Base-by-base conservation (phyloP, 805 yeast genomes). In the Saccharomyces paradoxus region DNA sequence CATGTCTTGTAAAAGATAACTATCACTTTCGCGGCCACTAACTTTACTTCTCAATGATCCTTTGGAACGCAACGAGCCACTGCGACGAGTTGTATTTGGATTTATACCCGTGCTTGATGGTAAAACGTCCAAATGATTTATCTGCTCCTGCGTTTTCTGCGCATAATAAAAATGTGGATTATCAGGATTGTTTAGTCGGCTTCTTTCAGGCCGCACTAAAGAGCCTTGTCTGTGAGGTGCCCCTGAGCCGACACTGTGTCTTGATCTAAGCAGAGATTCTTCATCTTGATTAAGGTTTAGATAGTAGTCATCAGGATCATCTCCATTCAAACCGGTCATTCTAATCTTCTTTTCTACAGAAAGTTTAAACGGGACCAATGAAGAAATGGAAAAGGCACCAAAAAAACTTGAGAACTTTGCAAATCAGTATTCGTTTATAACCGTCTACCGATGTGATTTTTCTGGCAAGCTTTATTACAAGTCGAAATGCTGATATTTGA, bases 201-300 rank as follows among this genome's bases (percentile, higher is more conserved):
- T 83, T 60, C 98, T 81, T 65, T 92, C 98, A 3, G 96, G 95
- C 57, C 89, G 79, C 31, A 92, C 86, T 57, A 92, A 74, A 0
- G 97, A 87, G 60, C 81, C 66, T 64, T 69, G 62, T 65, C 73
- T 50, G 58, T 63, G 50, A 53, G 69, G 63, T 4, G 55, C 54
- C 30, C 53, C 60, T 12, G 53, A 51, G 1, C 64, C 57, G 3
- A 57, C 53, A 21, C 55, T 55, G 22, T 51, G 56, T 47, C 67
- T 58, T 1, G 65, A 54, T 7, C 64, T 68, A 41, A 74, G 60
- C 14, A 72, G 63, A 7, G 74, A 68, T 53, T 72, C 75, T 52
- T 70, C 53, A 46, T 60, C 62, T 26, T 53, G 51, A 26, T 30
- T 24, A n/a, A 31, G 28, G 21, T 27, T 27, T 13, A 51, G 14